These are phyloP conservation scores for Didymellaceae sp. DNA, from an alignment of 2,329 filamentous ascomycete species.

Conservation along the genomic window DNA sequence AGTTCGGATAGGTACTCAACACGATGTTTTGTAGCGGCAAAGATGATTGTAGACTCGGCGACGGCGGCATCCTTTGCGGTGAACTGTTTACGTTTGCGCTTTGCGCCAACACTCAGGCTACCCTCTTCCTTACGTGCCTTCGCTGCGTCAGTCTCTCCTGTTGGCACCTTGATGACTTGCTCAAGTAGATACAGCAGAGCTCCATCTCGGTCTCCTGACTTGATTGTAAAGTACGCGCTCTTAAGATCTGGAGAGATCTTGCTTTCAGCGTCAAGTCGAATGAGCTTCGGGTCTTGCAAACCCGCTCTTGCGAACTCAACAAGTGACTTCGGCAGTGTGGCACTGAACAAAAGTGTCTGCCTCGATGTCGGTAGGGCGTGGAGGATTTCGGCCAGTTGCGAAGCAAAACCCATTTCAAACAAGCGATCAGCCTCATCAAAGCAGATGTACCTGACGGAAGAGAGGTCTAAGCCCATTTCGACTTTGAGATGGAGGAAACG, in stretches of 20 bases:
- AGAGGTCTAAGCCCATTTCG: constrained; percentile 92
- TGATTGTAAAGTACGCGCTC: constrained; percentile 92
- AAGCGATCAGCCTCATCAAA: constrained; percentile 97
- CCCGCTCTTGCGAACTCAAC: constrained; percentile 96
- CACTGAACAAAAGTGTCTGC: constrained; percentile 93
- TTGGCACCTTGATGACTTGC: constrained; percentile 90
- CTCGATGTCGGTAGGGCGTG: constrained; percentile 82
- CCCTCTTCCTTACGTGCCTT: constrained; percentile 54
- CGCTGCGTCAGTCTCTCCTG: constrained; percentile 64
- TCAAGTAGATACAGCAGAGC: constrained; percentile 87
- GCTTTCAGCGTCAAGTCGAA: constrained; percentile 90
- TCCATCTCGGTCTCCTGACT: constrained; percentile 91
- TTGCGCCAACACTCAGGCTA: constrained; percentile 63
- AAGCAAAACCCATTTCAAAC: constrained; percentile 98
- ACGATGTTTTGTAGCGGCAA: constrained; percentile 94
- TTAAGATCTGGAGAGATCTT: constrained; percentile 97
- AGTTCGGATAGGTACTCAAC: constrained; percentile 89
- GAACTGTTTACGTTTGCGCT: constrained; percentile 70
- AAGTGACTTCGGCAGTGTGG: constrained; percentile 89
- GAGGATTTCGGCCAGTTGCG: constrained; percentile 90
- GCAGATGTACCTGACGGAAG: constrained; percentile 89
- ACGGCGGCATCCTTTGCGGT: constrained; percentile 74
- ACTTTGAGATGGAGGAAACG: constrained; percentile 96
- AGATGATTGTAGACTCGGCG: constrained; percentile 91
- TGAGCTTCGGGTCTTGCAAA: constrained; percentile 86